Evolutionary conservation across 2,329 filamentous ascomycete genomes (phyloP), one percentile per base, ranked within the genome.

Genomic region (Mollisia scopiformis): DNA sequence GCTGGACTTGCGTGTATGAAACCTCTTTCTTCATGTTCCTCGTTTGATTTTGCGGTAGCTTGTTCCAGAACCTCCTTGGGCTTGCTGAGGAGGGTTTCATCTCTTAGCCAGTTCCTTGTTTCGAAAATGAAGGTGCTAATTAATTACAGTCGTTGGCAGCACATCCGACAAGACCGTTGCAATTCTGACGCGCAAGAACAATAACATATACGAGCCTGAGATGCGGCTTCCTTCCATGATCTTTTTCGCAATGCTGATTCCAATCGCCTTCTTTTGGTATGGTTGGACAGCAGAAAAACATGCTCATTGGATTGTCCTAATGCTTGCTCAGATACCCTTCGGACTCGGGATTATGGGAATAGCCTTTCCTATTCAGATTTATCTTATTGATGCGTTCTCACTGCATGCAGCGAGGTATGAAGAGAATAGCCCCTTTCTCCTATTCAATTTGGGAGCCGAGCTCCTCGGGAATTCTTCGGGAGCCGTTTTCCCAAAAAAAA

Each of bases 221-320:
- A 74, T 74, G 35, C 72, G 78, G 0, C 72, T 82, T 0, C 79
- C 75, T 71, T 76, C 76, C 21, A 76, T 74, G 25, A 75, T 80
- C 63, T 62, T 78, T 2, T 79, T 76, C 1, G 71, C 76, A 1
- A 73, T 76, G 1, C 65, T 76, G 1, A 74, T 81, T 3, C 78
- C 80, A 0, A 68, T 82, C 16, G 75, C 74, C 2, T 73, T 82
- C 1, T 82, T 82, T 65, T 81, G 80, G 80, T 72, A 82, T 13
- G 80, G 77, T 11, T 82, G 80, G 80, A 78, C 78, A 2, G 74
- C 74, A 3, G 75, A 76, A 27, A 59, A 75, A 0, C 62, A 57
- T 16, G 75, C 80, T 30, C 76, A 75, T 14, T 75, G 77, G 58
- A 80, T 80, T 74, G 78, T 76, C 0, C 72, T 74, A 6, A 74